These are phyloP conservation scores for Veloboletus limbatus DNA, from an alignment of 1,284 basidiomycete genomes.

Conservation along the genomic window DNA sequence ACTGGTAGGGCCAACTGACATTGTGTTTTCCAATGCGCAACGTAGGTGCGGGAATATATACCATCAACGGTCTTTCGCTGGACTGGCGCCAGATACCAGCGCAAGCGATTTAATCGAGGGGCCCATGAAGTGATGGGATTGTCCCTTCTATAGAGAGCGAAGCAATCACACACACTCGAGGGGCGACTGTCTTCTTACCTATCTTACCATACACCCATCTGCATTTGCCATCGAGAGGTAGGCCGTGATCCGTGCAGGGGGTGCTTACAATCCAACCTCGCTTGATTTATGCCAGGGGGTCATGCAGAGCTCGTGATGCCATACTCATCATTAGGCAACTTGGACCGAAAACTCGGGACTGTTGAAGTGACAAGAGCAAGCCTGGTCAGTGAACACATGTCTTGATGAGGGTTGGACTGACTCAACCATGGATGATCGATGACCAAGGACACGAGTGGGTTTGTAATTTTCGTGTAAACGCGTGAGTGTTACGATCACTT, in stretches of 20 bases:
- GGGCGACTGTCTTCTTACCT: background rate
- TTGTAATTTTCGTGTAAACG: constrained; percentile 21
- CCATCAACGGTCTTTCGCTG: background rate
- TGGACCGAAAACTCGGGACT: no score
- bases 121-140: background rate
- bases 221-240: background rate
- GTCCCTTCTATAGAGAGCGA: background rate
- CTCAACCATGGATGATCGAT: background rate
- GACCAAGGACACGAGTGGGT: constrained; percentile 6
- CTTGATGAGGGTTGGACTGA: background rate
- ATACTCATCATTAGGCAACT: no score
- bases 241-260: background rate
- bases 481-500: constrained; percentile 24
- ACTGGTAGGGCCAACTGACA: background rate
- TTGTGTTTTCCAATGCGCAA: constrained; percentile 15
- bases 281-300: background rate
- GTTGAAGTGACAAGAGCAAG: no score
- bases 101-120: background rate
- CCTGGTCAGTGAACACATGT: background rate
- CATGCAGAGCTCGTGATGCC: background rate
- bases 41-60: background rate
- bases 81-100: background rate
- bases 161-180: background rate
- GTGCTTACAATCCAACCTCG: background rate
- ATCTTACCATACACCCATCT: background rate